These are phyloP conservation scores for Fusarium bactridioides DNA, from an alignment of 2,329 filamentous ascomycete species.

Conservation along the genomic window DNA sequence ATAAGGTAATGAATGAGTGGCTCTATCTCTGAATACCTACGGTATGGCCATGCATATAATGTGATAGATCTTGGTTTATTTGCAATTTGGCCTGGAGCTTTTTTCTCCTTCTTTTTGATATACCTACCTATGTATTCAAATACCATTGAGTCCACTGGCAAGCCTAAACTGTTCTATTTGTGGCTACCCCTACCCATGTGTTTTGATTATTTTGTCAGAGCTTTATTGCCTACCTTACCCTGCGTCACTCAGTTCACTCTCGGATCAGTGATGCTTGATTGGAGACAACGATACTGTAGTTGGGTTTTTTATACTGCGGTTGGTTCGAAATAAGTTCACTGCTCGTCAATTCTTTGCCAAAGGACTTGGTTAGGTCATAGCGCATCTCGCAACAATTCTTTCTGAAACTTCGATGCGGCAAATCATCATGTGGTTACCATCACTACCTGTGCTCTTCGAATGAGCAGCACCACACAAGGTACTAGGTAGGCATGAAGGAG, in stretches of 20 bases:
- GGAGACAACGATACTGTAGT: neutral
- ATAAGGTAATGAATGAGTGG: neutral
- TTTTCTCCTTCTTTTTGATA: neutral
- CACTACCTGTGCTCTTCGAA: no score
- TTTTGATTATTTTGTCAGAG: neutral
- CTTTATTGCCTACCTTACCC: slow-evolving; percentile 4
- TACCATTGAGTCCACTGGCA: neutral
- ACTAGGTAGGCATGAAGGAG: neutral
- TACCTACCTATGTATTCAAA: neutral
- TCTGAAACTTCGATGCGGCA: neutral
- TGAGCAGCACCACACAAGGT: neutral
- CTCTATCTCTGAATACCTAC: neutral
- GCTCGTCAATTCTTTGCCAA: neutral
- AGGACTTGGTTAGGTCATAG: neutral
- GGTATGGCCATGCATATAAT: neutral
- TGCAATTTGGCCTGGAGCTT: neutral
- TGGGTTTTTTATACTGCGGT: neutral
- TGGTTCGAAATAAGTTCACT: neutral
- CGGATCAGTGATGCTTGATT: neutral
- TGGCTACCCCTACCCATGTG: neutral
- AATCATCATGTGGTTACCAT: neutral
- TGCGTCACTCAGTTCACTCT: neutral
- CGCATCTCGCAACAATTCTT: neutral
- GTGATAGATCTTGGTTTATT: neutral
- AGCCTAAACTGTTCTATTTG: neutral